These are phyloP conservation scores for Teratosphaeria viscida DNA, from an alignment of 2,329 filamentous ascomycete species.

Conservation along the genomic window DNA sequence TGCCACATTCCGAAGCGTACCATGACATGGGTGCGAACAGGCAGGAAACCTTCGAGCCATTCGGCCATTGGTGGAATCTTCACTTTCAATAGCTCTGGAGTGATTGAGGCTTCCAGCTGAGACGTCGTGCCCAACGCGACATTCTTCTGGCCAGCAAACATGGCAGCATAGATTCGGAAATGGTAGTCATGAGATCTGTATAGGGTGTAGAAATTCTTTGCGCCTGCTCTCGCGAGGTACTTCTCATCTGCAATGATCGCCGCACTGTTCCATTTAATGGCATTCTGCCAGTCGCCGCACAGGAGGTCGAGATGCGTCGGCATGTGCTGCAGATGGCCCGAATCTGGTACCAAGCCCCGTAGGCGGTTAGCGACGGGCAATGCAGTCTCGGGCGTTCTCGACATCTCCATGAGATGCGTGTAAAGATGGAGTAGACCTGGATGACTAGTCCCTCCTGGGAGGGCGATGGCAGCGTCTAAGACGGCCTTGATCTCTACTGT, in stretches of 20 bases:
- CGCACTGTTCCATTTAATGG: constrained; percentile 55
- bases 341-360: constrained; percentile 55
- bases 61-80: constrained; percentile 66
- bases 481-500: constrained; percentile 50
- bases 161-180: constrained; percentile 65
- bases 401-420: constrained; percentile 73
- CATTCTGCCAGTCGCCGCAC: constrained; percentile 57
- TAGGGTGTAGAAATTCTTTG: constrained; percentile 64
- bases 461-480: constrained; percentile 48
- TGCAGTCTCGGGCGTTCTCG: constrained; percentile 51
- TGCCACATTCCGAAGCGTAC: constrained; percentile 66
- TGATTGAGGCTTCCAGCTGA: constrained; percentile 51
- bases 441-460: constrained; percentile 44
- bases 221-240: constrained; percentile 49
- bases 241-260: constrained; percentile 60
- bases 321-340: constrained; percentile 66
- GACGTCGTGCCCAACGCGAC: constrained; percentile 52
- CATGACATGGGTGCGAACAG: constrained; percentile 57
- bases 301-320: constrained; percentile 66
- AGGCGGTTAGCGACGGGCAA: constrained; percentile 51
- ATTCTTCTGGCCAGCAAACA: constrained; percentile 59
- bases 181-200: constrained; percentile 68
- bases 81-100: constrained; percentile 53
- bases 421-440: constrained; percentile 65
- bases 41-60: constrained; percentile 63